These are phyloP conservation scores for Pseudogymnoascus sp. DNA, from an alignment of 2,329 filamentous ascomycete genomes.

Conservation along the genomic window DNA sequence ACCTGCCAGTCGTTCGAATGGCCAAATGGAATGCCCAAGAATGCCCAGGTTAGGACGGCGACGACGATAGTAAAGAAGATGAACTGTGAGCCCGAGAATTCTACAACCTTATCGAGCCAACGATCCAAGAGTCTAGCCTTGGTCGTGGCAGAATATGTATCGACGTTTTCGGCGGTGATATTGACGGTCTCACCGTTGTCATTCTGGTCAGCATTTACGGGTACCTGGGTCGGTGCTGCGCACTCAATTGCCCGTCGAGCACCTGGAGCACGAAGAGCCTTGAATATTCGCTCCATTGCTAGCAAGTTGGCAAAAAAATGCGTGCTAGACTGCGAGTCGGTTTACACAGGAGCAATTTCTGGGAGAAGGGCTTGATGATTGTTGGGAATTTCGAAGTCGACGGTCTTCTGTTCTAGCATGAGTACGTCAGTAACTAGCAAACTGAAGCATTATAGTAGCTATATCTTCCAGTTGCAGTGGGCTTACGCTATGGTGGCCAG, in stretches of 20 bases:
- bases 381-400: too few species aligned
- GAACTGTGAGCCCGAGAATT: slow-evolving; percentile 14
- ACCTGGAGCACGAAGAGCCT: slow-evolving; percentile 9
- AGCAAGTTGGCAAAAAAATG: too few species aligned
- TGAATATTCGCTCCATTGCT: slow-evolving; percentile 11
- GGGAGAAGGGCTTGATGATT: too few species aligned
- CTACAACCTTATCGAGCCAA: slow-evolving; percentile 15
- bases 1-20: slow-evolving; percentile 24
- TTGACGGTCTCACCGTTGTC: not conserved
- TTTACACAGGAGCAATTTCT: too few species aligned
- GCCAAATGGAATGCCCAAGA: slow-evolving; percentile 26
- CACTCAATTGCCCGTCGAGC: slow-evolving; percentile 6
- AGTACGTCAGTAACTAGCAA: too few species aligned
- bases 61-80: slow-evolving; percentile 14
- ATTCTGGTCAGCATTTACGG: not conserved
- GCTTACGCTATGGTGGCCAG: slow-evolving; percentile 15
- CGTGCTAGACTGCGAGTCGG: too few species aligned
- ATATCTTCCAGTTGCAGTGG: not conserved
- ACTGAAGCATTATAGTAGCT: too few species aligned
- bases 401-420: too few species aligned
- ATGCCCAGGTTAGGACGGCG: slow-evolving; percentile 24
- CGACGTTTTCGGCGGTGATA: slow-evolving; percentile 1
- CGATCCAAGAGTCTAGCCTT: slow-evolving; percentile 12
- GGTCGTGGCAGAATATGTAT: not conserved
- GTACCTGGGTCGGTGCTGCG: slow-evolving; percentile 12